Evolutionary conservation across 805 yeast species (phyloP).

Genomic region (Vanderwaltozyma tropicalis): DNA sequence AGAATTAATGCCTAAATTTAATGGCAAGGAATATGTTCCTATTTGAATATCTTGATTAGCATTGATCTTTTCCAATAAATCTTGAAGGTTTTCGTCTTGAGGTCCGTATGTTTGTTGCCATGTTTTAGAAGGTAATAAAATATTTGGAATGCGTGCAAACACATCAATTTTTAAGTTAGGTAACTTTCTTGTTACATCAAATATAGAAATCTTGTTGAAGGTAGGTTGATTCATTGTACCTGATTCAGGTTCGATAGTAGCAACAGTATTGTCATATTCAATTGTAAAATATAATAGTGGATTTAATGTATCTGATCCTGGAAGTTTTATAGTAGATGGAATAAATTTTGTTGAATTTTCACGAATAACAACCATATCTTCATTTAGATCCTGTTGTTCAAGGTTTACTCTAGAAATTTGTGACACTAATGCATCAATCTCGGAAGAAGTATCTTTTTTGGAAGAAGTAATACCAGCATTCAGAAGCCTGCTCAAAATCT

Average conservation of each 20-base stretch:
- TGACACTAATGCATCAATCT: conserved; percentile 18
- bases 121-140: conserved; percentile 38
- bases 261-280: conserved; percentile 91
- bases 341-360: conserved; percentile 28
- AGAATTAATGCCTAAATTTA: conserved; percentile 41
- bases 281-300: conserved; percentile 75
- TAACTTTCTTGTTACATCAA: conserved; percentile 64
- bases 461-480: conserved; percentile 36
- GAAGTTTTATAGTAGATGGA: conserved; percentile 46
- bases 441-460: conserved; percentile 9
- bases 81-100: conserved; percentile 20
- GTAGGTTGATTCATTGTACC: conserved; percentile 71
- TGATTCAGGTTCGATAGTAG: conserved; percentile 74
- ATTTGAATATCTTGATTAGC: conserved; percentile 59
- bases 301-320: conserved; percentile 44
- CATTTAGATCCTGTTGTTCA: conserved; percentile 23
- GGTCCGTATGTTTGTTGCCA: conserved; percentile 24
- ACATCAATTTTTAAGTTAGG: conserved; percentile 65
- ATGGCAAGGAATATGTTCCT: conserved; percentile 57
- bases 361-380: conserved; percentile 28
- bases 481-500: conserved; percentile 55
- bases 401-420: conserved; percentile 21
- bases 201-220: conserved; percentile 83
- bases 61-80: conserved; percentile 29
- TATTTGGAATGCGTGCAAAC: conserved; percentile 67